A percentile compares a stretch with the other conserved stretches of the same genome.
These are phyloP conservation scores for Neurospora sp. DNA, from an alignment of 2,329 filamentous ascomycete genomes.

Conservation along the genomic window DNA sequence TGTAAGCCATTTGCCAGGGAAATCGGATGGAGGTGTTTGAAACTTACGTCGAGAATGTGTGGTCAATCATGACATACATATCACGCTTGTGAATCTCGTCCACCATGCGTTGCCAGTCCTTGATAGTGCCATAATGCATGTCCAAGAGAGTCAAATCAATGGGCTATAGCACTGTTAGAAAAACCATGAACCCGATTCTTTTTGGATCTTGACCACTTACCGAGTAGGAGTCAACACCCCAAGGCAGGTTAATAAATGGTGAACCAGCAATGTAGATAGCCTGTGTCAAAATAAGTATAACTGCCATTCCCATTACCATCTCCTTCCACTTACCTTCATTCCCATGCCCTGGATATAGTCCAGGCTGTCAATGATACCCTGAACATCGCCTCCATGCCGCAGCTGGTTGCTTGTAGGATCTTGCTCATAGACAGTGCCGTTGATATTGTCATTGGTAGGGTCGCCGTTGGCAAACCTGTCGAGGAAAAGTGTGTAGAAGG, in stretches of 20 bases:
- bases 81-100: constrained; percentile 46
- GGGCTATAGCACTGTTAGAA: constrained; percentile 23
- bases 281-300: constrained; percentile 20
- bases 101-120: constrained; percentile 46
- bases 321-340: constrained; percentile 35
- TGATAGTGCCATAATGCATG: constrained; percentile 48
- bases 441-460: constrained; percentile 52
- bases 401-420: constrained; percentile 49
- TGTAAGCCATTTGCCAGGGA: background rate
- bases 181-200: background rate
- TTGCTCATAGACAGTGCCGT: constrained; percentile 51
- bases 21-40: background rate
- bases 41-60: constrained; percentile 50
- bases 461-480: constrained; percentile 56
- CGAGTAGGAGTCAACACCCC: constrained; percentile 48
- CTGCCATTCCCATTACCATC: background rate
- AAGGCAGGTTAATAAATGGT: constrained; percentile 51
- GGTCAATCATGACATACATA: constrained; percentile 59
- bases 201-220: constrained; percentile 9
- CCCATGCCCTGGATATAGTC: constrained; percentile 56
- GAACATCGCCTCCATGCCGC: constrained; percentile 50
- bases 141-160: constrained; percentile 54
- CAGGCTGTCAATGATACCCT: constrained; percentile 47
- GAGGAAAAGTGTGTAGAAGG: constrained; percentile 53
- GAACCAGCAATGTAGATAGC: constrained; percentile 52